These are phyloP conservation scores for Microcera coccophila DNA, from an alignment of 2,329 filamentous ascomycete species.

Conservation along the genomic window DNA sequence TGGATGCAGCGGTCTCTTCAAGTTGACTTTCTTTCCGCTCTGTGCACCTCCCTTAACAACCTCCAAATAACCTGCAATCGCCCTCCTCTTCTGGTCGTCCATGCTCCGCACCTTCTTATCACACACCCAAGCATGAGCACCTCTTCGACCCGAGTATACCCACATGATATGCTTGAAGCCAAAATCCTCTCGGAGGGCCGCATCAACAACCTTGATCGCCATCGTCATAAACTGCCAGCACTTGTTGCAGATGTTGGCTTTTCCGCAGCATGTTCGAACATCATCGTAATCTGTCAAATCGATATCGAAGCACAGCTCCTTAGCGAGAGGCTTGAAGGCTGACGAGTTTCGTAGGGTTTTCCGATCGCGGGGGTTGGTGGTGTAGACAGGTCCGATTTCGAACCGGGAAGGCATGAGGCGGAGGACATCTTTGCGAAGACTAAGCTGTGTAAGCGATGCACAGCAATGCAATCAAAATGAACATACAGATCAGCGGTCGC, in stretches of 20 bases:
- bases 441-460: slow-evolving; percentile 30
- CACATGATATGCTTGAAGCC: slow-evolving; percentile 96
- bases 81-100: slow-evolving; percentile 79
- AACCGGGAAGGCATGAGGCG: slow-evolving; percentile 87
- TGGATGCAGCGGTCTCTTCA: slow-evolving; percentile 81
- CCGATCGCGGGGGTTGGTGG: slow-evolving; percentile 85
- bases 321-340: slow-evolving; percentile 80
- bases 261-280: slow-evolving; percentile 89
- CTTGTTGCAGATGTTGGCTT: slow-evolving; percentile 87
- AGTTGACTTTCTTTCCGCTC: slow-evolving; percentile 80
- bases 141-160: slow-evolving; percentile 96
- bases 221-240: slow-evolving; percentile 98
- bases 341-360: slow-evolving; percentile 78
- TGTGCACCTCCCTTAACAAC: slow-evolving; percentile 83
- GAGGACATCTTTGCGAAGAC: slow-evolving; percentile 86
- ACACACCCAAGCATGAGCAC: slow-evolving; percentile 97
- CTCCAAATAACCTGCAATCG: slow-evolving; percentile 86
- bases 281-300: slow-evolving; percentile 99
- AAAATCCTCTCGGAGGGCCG: slow-evolving; percentile 86
- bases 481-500: slow-evolving; percentile 50
- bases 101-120: slow-evolving; percentile 80
- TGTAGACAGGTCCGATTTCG: slow-evolving; percentile 98
- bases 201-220: slow-evolving; percentile 91
- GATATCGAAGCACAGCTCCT: slow-evolving; percentile 98
- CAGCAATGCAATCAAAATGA: accelerated